Conservation (phyloP, 164 flowering plant species). For the Vitis labrusca region DNA sequence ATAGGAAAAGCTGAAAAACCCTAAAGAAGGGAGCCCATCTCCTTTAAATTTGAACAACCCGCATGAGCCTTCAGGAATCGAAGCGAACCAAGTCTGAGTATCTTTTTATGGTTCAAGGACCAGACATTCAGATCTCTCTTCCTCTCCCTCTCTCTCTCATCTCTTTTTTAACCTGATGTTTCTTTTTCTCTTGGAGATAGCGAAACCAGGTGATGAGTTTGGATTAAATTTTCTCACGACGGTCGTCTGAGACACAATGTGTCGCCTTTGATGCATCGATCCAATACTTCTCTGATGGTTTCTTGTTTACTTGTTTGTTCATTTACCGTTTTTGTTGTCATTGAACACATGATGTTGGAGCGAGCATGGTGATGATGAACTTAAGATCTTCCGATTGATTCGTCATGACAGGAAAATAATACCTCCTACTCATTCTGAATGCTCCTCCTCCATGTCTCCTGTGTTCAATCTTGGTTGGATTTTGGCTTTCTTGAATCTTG, state of each 20-base stretch:
- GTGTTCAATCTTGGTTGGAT: background rate
- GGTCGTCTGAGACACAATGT: slow-evolving; percentile 53
- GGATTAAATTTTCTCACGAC: slow-evolving; percentile 52
- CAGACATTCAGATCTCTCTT: no score
- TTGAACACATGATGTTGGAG: background rate
- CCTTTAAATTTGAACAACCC: background rate
- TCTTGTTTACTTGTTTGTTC: background rate
- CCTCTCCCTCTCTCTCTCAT: no score
- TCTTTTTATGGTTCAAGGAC: no score
- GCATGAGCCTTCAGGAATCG: no score
- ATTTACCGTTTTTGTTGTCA: background rate
- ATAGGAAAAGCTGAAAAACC: background rate
- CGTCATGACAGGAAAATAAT: slow-evolving; percentile 10
- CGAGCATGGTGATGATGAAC: slow-evolving; percentile 26
- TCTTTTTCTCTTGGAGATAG: no score
- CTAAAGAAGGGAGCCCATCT: background rate
- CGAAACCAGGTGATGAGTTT: slow-evolving; percentile 37
- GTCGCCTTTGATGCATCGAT: slow-evolving; percentile 27
- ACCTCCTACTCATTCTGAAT: slow-evolving; percentile 45
- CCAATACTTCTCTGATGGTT: slow-evolving; percentile 45
- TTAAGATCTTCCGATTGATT: slow-evolving; percentile 15
- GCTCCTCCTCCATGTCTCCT: background rate
- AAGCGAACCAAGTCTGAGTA: no score
- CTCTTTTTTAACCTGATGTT: no score
- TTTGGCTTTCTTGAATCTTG: background rate